A percentile compares a stretch with the other conserved stretches of the same genome.
phyloP scores from a whole-genome alignment of 169 alveolate genomes.

The Plasmodium malariae region DNA sequence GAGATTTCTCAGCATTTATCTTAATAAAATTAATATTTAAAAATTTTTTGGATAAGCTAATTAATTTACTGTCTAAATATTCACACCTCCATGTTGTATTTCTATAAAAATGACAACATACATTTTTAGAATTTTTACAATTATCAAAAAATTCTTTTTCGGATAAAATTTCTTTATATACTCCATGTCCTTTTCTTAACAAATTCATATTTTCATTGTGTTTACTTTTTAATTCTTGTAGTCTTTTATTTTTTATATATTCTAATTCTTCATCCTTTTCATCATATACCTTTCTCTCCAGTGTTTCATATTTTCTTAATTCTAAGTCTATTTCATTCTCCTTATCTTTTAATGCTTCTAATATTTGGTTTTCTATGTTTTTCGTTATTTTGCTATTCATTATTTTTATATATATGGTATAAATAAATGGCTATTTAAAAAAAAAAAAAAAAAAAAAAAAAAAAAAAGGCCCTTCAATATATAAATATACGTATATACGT shows the following conservation, averaged over 20 bases:
- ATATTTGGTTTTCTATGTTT: slow-evolving; percentile 66
- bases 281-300: slow-evolving; percentile 81
- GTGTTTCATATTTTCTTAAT: slow-evolving; percentile 75
- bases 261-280: slow-evolving; percentile 83
- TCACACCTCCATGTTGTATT: slow-evolving; percentile 85
- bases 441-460: too few relatives aligned
- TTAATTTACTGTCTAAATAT: slow-evolving; percentile 81
- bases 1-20: slow-evolving; percentile 85
- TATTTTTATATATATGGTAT: not conserved
- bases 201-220: slow-evolving; percentile 79
- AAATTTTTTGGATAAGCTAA: slow-evolving; percentile 77
- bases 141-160: slow-evolving; percentile 86
- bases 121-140: slow-evolving; percentile 80
- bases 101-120: slow-evolving; percentile 85
- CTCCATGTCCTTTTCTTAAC: slow-evolving; percentile 83
- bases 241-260: slow-evolving; percentile 80
- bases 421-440: too few relatives aligned
- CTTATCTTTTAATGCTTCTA: slow-evolving; percentile 80
- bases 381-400: slow-evolving; percentile 46
- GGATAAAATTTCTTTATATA: slow-evolving; percentile 81
- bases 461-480: not conserved
- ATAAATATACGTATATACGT: not conserved
- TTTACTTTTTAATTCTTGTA: slow-evolving; percentile 80
- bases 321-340: slow-evolving; percentile 83
- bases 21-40: slow-evolving; percentile 82